These are phyloP conservation scores for Gracilaria vermiculophylla DNA, from an alignment of 23 red algal species.

Conservation along the genomic window DNA sequence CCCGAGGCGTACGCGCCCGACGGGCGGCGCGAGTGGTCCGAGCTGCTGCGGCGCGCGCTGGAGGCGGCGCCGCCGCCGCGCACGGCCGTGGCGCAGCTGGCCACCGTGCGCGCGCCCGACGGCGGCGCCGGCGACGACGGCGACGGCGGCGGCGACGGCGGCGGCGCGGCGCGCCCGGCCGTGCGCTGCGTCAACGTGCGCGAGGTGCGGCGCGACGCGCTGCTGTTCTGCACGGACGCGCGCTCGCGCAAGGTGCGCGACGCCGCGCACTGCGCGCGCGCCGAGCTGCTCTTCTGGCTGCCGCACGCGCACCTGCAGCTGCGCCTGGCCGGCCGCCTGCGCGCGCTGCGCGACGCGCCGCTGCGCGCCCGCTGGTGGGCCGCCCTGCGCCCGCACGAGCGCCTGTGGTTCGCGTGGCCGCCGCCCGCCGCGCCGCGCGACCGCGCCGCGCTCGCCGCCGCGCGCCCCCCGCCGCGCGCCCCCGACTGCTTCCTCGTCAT, in stretches of 20 bases:
- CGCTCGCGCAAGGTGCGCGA: neutral
- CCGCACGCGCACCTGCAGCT: neutral
- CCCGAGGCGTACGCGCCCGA: too few relatives aligned
- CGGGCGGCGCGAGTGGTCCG: too few relatives aligned
- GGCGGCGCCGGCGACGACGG: too few relatives aligned
- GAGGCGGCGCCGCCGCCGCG: neutral
- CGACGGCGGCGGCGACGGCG: too few relatives aligned
- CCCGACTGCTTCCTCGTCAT: neutral
- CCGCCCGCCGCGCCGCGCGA: neutral
- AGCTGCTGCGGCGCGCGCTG: neutral
- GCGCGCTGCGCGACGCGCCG: neutral
- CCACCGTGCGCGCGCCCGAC: neutral
- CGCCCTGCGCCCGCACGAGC: neutral
- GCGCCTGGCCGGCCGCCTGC: neutral
- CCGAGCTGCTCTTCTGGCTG: neutral
- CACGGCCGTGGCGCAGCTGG: neutral
- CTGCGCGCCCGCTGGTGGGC: neutral
- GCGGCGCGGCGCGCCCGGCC: neutral
- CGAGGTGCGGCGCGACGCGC: neutral
- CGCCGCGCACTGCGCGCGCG: neutral
- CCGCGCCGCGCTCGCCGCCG: neutral
- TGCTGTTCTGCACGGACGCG: neutral
- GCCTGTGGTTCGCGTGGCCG: neutral
- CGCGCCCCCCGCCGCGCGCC: neutral
- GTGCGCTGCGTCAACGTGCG: neutral